Evolutionary conservation across 1,284 basidiomycete species (phyloP).

Genomic region (Peniophora sp.): DNA sequence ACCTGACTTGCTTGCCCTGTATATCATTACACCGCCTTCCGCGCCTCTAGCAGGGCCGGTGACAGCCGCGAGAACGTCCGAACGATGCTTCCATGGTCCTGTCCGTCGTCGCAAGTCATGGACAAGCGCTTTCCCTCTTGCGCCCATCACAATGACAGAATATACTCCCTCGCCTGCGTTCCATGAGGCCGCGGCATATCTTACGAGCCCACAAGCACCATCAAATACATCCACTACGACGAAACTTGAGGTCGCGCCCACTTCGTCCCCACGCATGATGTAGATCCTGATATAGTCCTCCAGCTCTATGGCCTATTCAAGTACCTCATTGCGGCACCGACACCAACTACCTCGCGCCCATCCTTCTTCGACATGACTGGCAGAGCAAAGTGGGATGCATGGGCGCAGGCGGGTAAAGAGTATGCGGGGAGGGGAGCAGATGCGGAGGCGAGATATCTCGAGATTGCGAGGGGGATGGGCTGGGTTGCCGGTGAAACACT

Average conservation of each 20-base stretch:
- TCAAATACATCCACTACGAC: constrained; percentile 44
- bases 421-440: constrained; percentile 36
- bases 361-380: constrained; percentile 77
- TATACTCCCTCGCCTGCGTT: constrained; percentile 44
- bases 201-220: constrained; percentile 48
- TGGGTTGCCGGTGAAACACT: constrained; percentile 22
- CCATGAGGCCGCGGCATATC: constrained; percentile 52
- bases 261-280: constrained; percentile 9
- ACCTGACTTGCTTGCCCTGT: not conserved
- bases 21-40: too few species aligned
- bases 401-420: constrained; percentile 47
- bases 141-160: constrained; percentile 14
- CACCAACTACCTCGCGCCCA: constrained; percentile 56
- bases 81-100: not conserved
- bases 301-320: constrained; percentile 89
- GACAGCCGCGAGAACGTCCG: too few species aligned
- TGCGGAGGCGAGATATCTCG: constrained; percentile 59
- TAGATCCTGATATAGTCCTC: constrained; percentile 21
- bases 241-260: constrained; percentile 64
- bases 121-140: too few species aligned
- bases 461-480: constrained; percentile 59
- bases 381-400: constrained; percentile 86
- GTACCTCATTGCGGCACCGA: constrained; percentile 50
- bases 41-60: too few species aligned
- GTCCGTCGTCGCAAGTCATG: constrained; percentile 5